phyloP scores from a whole-genome alignment of 441 rosid species.

The Sinapis alba region DNA sequence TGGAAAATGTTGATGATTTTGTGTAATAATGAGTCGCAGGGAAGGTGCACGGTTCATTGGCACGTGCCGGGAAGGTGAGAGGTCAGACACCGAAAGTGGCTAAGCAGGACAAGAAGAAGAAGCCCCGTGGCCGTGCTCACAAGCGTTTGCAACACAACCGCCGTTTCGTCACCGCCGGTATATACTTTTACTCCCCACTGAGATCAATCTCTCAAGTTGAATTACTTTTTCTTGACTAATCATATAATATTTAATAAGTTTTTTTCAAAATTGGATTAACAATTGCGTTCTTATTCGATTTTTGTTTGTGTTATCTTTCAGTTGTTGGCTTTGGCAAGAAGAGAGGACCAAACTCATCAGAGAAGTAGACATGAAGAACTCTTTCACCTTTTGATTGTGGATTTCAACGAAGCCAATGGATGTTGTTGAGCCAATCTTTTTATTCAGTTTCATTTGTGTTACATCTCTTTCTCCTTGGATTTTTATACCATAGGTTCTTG shows the following conservation, averaged over 20 bases:
- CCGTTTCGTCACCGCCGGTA: conserved; percentile 61
- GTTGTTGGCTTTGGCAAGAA: conserved; percentile 69
- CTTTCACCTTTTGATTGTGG: not conserved
- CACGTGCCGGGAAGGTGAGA: conserved; percentile 68
- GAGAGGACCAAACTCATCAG: conserved; percentile 65
- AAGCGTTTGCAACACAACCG: conserved; percentile 54
- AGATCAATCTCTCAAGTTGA: not conserved
- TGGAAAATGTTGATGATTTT: not conserved
- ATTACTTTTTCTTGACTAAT: not conserved
- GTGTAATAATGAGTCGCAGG: conserved; percentile 29
- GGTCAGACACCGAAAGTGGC: conserved; percentile 65
- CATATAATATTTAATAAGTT: not conserved
- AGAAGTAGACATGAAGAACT: conserved; percentile 42
- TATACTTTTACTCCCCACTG: not conserved
- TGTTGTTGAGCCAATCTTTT: not conserved
- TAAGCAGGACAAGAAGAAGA: conserved; percentile 62
- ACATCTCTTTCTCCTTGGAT: not conserved
- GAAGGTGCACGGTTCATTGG: conserved; percentile 63
- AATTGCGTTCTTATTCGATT: not conserved
- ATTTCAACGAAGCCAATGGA: not conserved
- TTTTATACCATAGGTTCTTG: not conserved
- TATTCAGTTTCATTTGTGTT: not conserved
- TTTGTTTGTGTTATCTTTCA: conserved; percentile 36
- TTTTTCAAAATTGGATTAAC: not conserved
- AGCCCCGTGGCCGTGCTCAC: conserved; percentile 62